These are phyloP conservation scores for Phyllosticta ampelicida DNA, from an alignment of 2,329 filamentous ascomycete species.

Conservation along the genomic window DNA sequence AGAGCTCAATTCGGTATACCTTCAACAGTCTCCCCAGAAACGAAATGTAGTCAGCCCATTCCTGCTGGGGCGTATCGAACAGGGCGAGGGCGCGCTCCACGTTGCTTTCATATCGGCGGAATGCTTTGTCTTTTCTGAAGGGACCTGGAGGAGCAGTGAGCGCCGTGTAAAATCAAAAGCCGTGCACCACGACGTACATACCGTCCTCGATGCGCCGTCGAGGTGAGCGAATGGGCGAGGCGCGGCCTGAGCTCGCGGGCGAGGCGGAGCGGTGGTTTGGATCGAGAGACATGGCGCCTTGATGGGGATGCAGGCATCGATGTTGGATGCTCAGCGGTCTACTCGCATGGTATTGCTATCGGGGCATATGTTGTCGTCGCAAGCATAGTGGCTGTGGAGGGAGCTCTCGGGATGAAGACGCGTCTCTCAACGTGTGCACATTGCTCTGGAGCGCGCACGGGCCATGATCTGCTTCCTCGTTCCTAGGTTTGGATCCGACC, in stretches of 20 bases:
- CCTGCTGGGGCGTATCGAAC: slow-evolving; percentile 87
- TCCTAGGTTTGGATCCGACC: too few relatives aligned
- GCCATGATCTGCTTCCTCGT: neutral
- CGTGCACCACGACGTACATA: slow-evolving; percentile 35
- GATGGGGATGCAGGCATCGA: neutral
- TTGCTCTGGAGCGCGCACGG: neutral
- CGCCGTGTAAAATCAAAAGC: slow-evolving; percentile 2
- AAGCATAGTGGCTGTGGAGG: neutral
- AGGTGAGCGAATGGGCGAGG: slow-evolving; percentile 66
- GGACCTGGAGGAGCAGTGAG: slow-evolving; percentile 39
- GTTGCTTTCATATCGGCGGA: slow-evolving; percentile 78
- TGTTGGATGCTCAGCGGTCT: neutral
- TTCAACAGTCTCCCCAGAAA: slow-evolving; percentile 87
- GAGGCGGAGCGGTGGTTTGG: slow-evolving; percentile 35
- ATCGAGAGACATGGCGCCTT: slow-evolving; percentile 27
- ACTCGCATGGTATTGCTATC: neutral
- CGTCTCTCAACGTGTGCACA: neutral
- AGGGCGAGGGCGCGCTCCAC: slow-evolving; percentile 79
- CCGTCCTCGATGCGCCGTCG: slow-evolving; percentile 68
- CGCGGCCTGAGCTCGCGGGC: slow-evolving; percentile 73
- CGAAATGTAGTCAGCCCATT: slow-evolving; percentile 99
- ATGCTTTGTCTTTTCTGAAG: slow-evolving; percentile 53
- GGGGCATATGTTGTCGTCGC: neutral
- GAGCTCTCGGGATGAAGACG: neutral
- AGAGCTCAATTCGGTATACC: slow-evolving; percentile 37